Evolutionary conservation across 1,284 basidiomycete species (phyloP), one percentile per base, ranked within the genome.

Genomic region (Tetrapyrgos nigripes): DNA sequence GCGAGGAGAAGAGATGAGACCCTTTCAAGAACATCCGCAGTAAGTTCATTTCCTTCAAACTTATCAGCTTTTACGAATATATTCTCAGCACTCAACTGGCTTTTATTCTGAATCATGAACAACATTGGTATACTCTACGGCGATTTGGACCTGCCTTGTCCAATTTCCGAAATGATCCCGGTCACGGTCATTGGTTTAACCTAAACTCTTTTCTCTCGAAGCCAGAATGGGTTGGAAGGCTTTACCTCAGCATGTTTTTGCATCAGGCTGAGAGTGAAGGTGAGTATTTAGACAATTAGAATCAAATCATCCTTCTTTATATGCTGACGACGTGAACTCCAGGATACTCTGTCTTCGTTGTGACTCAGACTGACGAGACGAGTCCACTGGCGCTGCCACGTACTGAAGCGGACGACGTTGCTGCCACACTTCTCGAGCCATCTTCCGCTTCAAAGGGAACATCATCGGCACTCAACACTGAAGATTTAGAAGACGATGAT

Each of bases 341-440:
- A 93, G 95, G 95, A 1, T 97, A 97, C 74, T 95, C 93, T 19
- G 90, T 95, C 23, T 97, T 97, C 66, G 92, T 81, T 3, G 86
- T 97, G 1, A 77, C 83, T 11, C 86, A 85, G 62, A 70, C 73
- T 4, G 80, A 91, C 64, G 77, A 83, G 10, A 65, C 73, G 2
- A 75, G 67, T 19, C 71, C 75, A 4, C 72, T 84, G 29, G 79
- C 80, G 27, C 76, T 93, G 35, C 81, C 87, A 53, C 86, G 82
- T 47, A 84, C 83, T 8, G 83, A 86, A 43, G 90, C 87, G 9
- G 90, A 92, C 66, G 79, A 84, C 28, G 66, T 90, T 49, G 89
- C 90, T 1, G 77, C 80, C 2, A 80, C 82, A 13, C 75, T 91
- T 10, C 79, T 85, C 28, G 83, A 87, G 66, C 79, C 79, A 27